Percentiles rank a stretch among this genome's conserved stretches.
These are phyloP conservation scores for Boechera stricta DNA, from an alignment of 345 rosid species.

Conservation along the genomic window DNA sequence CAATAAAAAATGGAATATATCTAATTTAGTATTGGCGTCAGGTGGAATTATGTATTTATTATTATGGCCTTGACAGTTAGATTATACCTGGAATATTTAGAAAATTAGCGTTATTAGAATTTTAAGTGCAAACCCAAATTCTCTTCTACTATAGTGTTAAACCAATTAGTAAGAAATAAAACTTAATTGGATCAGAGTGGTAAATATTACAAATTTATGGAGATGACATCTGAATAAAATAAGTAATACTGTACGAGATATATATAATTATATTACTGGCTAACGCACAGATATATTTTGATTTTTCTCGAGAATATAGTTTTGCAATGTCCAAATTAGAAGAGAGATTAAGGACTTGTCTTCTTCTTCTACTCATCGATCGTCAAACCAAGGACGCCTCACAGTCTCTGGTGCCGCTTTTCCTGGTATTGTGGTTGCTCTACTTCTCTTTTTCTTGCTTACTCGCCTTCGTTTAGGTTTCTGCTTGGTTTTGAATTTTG, in stretches of 20 bases:
- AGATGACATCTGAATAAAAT: neutral
- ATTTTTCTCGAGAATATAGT: neutral
- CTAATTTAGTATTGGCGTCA: constrained; percentile 14
- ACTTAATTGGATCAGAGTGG: neutral
- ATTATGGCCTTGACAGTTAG: neutral
- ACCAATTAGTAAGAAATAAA: neutral
- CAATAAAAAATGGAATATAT: neutral
- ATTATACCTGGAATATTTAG: too few relatives aligned
- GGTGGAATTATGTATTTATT: constrained; percentile 13
- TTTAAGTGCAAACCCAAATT: too few relatives aligned
- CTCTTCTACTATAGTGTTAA: too few relatives aligned
- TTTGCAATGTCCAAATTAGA: constrained; percentile 31
- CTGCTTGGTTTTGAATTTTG: constrained; percentile 16
- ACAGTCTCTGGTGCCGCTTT: constrained; percentile 32
- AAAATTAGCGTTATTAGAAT: too few relatives aligned
- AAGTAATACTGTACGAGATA: too few relatives aligned
- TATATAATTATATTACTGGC: neutral
- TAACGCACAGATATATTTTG: constrained; percentile 1
- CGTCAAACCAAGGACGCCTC: constrained; percentile 38
- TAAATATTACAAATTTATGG: neutral
- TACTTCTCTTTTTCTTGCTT: constrained; percentile 2
- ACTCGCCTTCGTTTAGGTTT: neutral
- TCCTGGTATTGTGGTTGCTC: neutral
- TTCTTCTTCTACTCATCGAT: constrained; percentile 42
- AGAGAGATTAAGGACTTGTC: constrained; percentile 42